Base-by-base conservation (phyloP, 306 rosid species). In the Cucumis hystrix region DNA sequence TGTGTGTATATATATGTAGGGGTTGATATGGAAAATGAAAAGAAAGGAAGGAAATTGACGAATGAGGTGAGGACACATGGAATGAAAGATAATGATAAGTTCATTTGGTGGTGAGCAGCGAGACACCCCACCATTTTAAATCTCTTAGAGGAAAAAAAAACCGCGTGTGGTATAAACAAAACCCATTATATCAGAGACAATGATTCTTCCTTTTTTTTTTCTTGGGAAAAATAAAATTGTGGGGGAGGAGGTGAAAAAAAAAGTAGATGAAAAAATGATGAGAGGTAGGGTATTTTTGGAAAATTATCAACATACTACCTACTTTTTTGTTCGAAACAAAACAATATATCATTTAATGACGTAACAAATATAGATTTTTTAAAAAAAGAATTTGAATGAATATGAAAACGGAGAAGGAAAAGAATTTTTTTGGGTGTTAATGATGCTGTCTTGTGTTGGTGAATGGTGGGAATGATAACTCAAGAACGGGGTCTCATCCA, bases 371-470 rank as follows among this genome's bases (percentile, higher is more conserved):
- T 10, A 0, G 0, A 10, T 33, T 33, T 33, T 23, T 6, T 10
- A 10, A 45, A 45, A 45, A 11, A 10, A 45, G 4, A 0, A 12
- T 12, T 3, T 4, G 16, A 47, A 47, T 47, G 52, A 47, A 45
- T 1, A 4, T 0, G 2, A 85, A 89, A 93, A 69, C 89, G 93
- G 93, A 89, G 88, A 89, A 79, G 72, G 74, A 83, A 88, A 90
- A 87, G 88, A 89, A 89, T 67, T 80, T 79, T 71, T 8, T 47
- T 57, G 17, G 75, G 89, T 79, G 83, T 83, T 85, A 91, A 93
- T 93, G 85, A 93, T 93, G 95, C 35, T 91, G 98, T 89, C 98
- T 88, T 88, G 98, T 88, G 91, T 82, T 84, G 82, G 88, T 84
- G 93, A 91, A 91, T 88, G 96, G 89, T 83, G 49, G 82, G 84